Conservation (phyloP, 441 rosid genomes). For the Gossypium lobatum region DNA sequence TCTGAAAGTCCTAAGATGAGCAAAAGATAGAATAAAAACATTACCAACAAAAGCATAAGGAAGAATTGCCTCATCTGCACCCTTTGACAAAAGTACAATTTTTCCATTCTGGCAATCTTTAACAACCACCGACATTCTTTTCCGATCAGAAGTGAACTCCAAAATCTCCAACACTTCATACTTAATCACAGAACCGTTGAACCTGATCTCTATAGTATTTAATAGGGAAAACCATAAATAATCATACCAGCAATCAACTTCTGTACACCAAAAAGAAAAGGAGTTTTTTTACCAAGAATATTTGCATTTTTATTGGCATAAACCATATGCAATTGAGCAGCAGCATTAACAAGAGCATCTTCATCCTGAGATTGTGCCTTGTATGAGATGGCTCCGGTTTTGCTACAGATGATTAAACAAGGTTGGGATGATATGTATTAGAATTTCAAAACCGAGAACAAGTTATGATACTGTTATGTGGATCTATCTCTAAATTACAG, state of each 20-base stretch:
- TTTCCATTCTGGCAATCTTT: constrained; percentile 73
- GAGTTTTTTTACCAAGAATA: constrained; percentile 51
- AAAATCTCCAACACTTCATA: constrained; percentile 84
- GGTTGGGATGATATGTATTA: not conserved
- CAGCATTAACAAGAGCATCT: constrained; percentile 97
- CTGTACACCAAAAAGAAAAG: constrained; percentile 22
- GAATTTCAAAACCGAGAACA: not conserved
- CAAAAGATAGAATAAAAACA: constrained; percentile 14
- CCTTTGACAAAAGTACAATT: constrained; percentile 83
- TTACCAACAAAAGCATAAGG: constrained; percentile 76
- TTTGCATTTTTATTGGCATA: constrained; percentile 65
- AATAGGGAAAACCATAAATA: constrained; percentile 12
- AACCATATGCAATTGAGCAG: constrained; percentile 84
- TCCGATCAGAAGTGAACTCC: constrained; percentile 97
- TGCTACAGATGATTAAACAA: constrained; percentile 40
- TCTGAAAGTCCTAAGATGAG: not conserved
- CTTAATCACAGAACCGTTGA: constrained; percentile 48
- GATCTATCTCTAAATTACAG: constrained; percentile 1
- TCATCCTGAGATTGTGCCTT: constrained; percentile 99
- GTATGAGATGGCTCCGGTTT: constrained; percentile 71
- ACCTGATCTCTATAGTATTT: constrained; percentile 59
- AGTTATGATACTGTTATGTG: not conserved
- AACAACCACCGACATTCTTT: constrained; percentile 95
- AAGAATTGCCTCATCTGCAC: constrained; percentile 96
- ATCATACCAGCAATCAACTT: constrained; percentile 15